Evolutionary conservation across 1,284 basidiomycete genomes (phyloP).

Genomic region (Fistulinella cinereoalba): DNA sequence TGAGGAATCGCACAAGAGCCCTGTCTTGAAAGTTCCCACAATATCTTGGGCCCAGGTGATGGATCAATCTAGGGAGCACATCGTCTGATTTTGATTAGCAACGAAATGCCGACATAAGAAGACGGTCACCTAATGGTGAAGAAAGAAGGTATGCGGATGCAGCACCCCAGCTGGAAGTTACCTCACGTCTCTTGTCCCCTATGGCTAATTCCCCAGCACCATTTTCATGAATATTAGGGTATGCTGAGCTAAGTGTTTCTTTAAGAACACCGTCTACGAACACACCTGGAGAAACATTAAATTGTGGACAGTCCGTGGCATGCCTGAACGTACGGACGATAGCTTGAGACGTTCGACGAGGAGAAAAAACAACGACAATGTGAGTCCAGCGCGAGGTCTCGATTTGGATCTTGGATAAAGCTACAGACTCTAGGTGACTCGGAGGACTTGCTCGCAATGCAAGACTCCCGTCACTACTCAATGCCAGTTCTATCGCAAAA

Average conservation of each 20-base stretch:
- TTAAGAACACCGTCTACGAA: conserved; percentile 68
- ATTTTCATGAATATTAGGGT: conserved; percentile 44
- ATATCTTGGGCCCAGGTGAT: conserved; percentile 76
- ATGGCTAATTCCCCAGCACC: conserved; percentile 45
- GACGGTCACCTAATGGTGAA: conserved; percentile 51
- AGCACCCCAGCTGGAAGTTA: conserved; percentile 63
- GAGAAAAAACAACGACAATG: conserved; percentile 60
- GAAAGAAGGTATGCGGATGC: conserved; percentile 65
- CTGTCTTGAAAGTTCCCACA: conserved; percentile 67
- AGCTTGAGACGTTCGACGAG: conserved; percentile 52
- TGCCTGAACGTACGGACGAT: conserved; percentile 53
- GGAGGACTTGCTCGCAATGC: conserved; percentile 47
- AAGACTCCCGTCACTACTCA: conserved; percentile 57
- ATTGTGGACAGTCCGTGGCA: neutral
- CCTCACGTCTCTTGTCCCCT: conserved; percentile 46
- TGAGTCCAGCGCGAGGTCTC: conserved; percentile 66
- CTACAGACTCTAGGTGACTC: conserved; percentile 37
- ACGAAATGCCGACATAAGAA: neutral
- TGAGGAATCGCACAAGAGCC: conserved; percentile 63
- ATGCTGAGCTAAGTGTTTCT: conserved; percentile 58
- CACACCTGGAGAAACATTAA: conserved; percentile 44
- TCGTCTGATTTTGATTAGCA: conserved; percentile 40
- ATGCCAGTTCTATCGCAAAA: conserved; percentile 42
- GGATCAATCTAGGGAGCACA: conserved; percentile 64
- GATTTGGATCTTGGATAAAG: conserved; percentile 47